Evolutionary conservation across 768 basidiomycete species (phyloP).

Genomic region (Amanita rubescens): DNA sequence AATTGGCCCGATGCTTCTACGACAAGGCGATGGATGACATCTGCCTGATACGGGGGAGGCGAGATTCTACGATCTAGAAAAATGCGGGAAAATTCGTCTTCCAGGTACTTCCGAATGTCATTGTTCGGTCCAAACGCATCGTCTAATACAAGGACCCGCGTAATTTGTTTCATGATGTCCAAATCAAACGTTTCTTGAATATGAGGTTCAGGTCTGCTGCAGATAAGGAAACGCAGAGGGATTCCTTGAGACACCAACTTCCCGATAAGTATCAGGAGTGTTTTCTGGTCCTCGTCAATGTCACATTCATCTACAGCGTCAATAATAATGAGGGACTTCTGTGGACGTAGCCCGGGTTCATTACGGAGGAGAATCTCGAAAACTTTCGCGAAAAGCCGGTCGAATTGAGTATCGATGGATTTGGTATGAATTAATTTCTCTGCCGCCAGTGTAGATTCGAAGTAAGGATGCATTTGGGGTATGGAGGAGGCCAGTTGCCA

Average conservation of each 20-base stretch:
- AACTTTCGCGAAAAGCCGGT: neutral
- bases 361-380: neutral
- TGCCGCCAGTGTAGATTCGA: neutral
- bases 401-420: neutral
- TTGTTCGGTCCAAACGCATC: neutral
- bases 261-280: neutral
- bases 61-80: neutral
- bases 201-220: neutral
- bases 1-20: conserved; percentile 15
- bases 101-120: neutral
- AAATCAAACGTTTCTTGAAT: neutral
- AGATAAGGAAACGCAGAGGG: neutral
- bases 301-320: conserved; percentile 4
- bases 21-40: neutral
- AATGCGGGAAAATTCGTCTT: neutral
- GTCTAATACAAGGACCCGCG: neutral
- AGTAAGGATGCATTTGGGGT: neutral
- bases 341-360: neutral
- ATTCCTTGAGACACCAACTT: neutral
- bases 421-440: neutral
- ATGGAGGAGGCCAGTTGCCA: neutral
- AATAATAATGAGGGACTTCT: neutral
- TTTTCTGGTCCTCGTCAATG: neutral
- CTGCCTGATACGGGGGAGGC: neutral
- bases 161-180: neutral